Conservation (phyloP, 2,329 filamentous ascomycete species). For the Penicillium sp. region DNA sequence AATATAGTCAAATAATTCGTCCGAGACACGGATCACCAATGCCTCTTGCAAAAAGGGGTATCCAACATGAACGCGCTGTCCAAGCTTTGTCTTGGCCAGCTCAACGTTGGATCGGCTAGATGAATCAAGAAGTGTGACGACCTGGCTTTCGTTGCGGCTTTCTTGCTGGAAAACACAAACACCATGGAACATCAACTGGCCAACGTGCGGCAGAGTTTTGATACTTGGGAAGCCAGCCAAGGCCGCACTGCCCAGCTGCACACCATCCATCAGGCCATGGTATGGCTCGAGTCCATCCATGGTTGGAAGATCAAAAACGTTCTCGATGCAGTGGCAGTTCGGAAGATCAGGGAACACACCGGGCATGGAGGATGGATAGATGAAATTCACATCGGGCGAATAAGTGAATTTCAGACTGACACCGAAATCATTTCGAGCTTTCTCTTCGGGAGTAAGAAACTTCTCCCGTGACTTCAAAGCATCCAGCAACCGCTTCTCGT, state of each 20-base stretch:
- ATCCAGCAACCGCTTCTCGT: conserved; percentile 74
- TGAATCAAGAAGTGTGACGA: conserved; percentile 73
- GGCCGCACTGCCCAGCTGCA: conserved; percentile 73
- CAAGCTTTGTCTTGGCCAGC: conserved; percentile 70
- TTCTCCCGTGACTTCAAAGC: conserved; percentile 84
- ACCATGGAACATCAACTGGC: conserved; percentile 75
- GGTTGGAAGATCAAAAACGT: conserved; percentile 89
- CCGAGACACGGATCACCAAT: conserved; percentile 79
- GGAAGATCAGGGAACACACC: conserved; percentile 86
- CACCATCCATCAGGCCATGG: conserved; percentile 76
- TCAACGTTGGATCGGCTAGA: conserved; percentile 65
- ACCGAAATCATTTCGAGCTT: conserved; percentile 79
- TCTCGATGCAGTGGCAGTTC: conserved; percentile 86
- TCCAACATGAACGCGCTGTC: conserved; percentile 80
- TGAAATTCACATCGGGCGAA: conserved; percentile 66
- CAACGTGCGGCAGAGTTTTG: conserved; percentile 77
- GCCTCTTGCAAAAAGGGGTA: conserved; percentile 95
- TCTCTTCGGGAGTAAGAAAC: conserved; percentile 70
- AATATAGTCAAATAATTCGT: conserved; percentile 86
- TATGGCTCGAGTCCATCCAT: conserved; percentile 84
- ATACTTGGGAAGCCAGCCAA: conserved; percentile 89
- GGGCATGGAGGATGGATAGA: conserved; percentile 79
- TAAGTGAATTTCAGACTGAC: conserved; percentile 91
- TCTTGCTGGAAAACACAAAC: conserved; percentile 95
- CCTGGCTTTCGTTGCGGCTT: conserved; percentile 93